Evolutionary conservation across 495 filamentous ascomycete genomes (phyloP).

Genomic region (Penicillium diatomitis): DNA sequence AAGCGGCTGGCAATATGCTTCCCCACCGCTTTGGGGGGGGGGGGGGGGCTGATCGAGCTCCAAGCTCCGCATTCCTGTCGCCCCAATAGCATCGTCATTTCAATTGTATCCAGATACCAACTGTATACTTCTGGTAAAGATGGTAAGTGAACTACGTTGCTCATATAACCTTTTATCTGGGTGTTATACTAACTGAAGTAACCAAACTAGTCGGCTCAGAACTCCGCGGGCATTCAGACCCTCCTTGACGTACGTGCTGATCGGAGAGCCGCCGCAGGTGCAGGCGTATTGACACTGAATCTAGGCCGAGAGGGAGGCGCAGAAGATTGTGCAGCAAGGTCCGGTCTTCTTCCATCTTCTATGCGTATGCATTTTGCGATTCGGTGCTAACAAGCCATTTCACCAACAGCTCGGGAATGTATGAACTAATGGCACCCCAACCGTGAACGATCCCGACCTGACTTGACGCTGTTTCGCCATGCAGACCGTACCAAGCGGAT

Average conservation of each 20-base stretch:
- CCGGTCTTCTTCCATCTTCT: conserved; percentile 6
- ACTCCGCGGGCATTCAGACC: conserved; percentile 95
- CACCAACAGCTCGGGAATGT: conserved; percentile 64
- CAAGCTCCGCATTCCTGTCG: conserved; percentile 26
- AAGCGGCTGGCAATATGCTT: conserved; percentile 20
- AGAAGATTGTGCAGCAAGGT: conserved; percentile 98
- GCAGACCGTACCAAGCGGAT: conserved; percentile 93
- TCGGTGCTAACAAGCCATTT: conserved; percentile 25
- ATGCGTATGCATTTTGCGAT: neutral
- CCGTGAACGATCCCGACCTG: conserved; percentile 4
- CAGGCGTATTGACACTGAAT: conserved; percentile 18
- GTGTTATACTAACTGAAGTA: conserved; percentile 18
- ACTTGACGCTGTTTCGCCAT: conserved; percentile 24
- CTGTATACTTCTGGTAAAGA: conserved; percentile 19
- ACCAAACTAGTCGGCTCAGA: conserved; percentile 76
- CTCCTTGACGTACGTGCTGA: conserved; percentile 80
- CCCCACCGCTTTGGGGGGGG: conserved; percentile 29
- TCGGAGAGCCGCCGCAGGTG: neutral
- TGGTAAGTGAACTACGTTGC: conserved; percentile 21
- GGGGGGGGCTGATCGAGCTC: conserved; percentile 31
- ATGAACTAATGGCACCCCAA: conserved; percentile 16
- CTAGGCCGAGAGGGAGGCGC: conserved; percentile 94
- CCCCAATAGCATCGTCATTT: conserved; percentile 12
- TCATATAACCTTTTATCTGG: neutral
- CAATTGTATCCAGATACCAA: conserved; percentile 5